Conservation (phyloP, 176 grass and related monocot genomes). For the Olyra latifolia region DNA sequence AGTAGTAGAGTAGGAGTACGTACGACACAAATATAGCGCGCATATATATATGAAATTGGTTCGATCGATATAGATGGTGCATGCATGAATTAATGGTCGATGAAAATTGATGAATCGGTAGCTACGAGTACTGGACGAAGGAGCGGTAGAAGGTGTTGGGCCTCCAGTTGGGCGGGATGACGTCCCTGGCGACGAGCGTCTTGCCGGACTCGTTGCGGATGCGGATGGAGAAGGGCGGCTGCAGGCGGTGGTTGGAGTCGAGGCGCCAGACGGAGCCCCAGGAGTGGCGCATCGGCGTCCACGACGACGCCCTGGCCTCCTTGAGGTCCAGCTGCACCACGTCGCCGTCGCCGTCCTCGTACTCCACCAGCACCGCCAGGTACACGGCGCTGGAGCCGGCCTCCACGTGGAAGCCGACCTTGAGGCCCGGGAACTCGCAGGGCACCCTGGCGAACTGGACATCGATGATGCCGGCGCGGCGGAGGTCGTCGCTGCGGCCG, state of each 20-base stretch:
- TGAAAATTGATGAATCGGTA: not conserved
- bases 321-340: constrained; percentile 59
- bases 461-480: constrained; percentile 62
- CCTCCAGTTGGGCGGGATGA: constrained; percentile 64
- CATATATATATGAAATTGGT: too few relatives aligned
- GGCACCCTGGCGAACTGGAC: constrained; percentile 64
- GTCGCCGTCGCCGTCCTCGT: constrained; percentile 84
- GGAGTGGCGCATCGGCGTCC: constrained; percentile 60
- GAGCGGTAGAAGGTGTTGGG: constrained; percentile 69
- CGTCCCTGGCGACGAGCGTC: constrained; percentile 53
- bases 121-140: constrained; percentile 64
- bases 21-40: too few relatives aligned
- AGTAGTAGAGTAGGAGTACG: too few relatives aligned
- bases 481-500: constrained; percentile 55
- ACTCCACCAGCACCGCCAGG: constrained; percentile 64
- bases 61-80: too few relatives aligned
- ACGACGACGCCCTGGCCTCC: constrained; percentile 26
- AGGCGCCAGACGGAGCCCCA: constrained; percentile 75
- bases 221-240: constrained; percentile 63
- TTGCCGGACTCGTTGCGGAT: constrained; percentile 67
- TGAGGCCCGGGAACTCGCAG: constrained; percentile 71
- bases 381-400: constrained; percentile 63
- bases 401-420: constrained; percentile 75
- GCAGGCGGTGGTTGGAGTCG: constrained; percentile 54
- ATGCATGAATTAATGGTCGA: not conserved